Evolutionary conservation across 345 rosid species (phyloP).

Genomic region (Hibiscus tridactylites): DNA sequence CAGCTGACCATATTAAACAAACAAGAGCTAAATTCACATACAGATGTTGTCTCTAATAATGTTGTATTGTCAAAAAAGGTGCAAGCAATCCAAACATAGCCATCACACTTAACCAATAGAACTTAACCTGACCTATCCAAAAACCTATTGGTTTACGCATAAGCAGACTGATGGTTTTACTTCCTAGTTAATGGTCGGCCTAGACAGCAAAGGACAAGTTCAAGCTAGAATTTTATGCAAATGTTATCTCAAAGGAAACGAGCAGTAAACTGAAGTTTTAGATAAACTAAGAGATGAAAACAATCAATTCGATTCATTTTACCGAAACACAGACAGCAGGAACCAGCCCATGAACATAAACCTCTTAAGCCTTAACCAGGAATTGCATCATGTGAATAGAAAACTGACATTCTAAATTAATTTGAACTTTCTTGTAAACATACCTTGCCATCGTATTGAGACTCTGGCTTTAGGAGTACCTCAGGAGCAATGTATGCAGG

Average conservation of each 20-base stretch:
- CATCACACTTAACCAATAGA: not conserved
- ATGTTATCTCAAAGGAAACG: not conserved
- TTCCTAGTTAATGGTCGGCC: not conserved
- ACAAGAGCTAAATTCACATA: not conserved
- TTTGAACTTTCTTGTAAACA: not conserved
- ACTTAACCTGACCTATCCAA: not conserved
- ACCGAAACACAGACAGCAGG: not conserved
- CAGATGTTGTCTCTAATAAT: not conserved
- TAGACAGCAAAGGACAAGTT: not conserved
- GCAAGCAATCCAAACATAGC: not conserved
- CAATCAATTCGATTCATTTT: not conserved
- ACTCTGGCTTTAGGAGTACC: slow-evolving; percentile 63
- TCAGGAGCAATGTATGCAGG: slow-evolving; percentile 98
- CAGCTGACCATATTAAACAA: not conserved
- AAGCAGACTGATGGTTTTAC: not conserved
- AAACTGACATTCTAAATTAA: not conserved
- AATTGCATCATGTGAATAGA: not conserved
- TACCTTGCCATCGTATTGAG: slow-evolving; percentile 88
- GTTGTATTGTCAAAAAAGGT: not conserved
- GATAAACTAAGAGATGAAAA: not conserved
- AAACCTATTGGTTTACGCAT: not conserved
- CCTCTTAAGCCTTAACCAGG: not conserved
- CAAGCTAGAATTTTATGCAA: not conserved
- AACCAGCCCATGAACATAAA: not conserved
- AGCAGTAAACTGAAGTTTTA: not conserved